Percentiles rank a stretch among this genome's conserved stretches.
These are phyloP conservation scores for Neospora caninum DNA, from an alignment of 169 alveolate species.

Conservation along the genomic window DNA sequence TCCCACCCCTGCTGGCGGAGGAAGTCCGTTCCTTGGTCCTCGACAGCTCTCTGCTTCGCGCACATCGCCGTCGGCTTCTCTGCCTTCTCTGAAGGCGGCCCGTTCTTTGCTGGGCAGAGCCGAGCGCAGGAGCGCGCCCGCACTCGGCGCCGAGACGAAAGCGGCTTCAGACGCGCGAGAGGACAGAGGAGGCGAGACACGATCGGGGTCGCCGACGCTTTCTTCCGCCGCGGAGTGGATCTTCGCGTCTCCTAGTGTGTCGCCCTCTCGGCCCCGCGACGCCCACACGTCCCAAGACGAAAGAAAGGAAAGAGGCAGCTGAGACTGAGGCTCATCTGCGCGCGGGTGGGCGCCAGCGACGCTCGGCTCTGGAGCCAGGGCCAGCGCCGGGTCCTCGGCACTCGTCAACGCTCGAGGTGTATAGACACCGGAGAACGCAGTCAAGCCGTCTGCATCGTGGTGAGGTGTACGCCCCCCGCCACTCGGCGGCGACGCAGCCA, in stretches of 20 bases:
- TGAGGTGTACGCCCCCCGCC: conserved; percentile 5
- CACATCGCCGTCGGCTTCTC: too few species aligned
- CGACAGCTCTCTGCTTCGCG: too few species aligned
- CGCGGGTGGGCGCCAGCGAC: too few species aligned
- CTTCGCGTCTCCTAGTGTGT: background rate
- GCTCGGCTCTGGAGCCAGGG: background rate
- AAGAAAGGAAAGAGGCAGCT: background rate
- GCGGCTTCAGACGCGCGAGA: too few species aligned
- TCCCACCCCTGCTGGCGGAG: too few species aligned
- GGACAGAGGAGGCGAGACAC: background rate
- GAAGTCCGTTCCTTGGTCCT: too few species aligned
- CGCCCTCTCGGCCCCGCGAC: background rate
- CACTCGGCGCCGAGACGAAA: too few species aligned
- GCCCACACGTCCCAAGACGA: background rate
- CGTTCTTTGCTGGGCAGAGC: too few species aligned
- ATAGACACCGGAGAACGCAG: background rate
- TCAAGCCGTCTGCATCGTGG: background rate
- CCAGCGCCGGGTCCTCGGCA: background rate
- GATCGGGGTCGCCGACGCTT: background rate
- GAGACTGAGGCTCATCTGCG: background rate
- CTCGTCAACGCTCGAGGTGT: conserved; percentile 7
- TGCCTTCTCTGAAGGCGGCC: too few species aligned
- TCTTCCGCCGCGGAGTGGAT: background rate
- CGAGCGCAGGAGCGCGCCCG: too few species aligned
- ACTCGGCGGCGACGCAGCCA: background rate